A percentile compares a stretch with the other conserved stretches of the same genome.
These are phyloP conservation scores for Fusarium domesticum DNA, from an alignment of 2,329 filamentous ascomycete species.

Conservation along the genomic window DNA sequence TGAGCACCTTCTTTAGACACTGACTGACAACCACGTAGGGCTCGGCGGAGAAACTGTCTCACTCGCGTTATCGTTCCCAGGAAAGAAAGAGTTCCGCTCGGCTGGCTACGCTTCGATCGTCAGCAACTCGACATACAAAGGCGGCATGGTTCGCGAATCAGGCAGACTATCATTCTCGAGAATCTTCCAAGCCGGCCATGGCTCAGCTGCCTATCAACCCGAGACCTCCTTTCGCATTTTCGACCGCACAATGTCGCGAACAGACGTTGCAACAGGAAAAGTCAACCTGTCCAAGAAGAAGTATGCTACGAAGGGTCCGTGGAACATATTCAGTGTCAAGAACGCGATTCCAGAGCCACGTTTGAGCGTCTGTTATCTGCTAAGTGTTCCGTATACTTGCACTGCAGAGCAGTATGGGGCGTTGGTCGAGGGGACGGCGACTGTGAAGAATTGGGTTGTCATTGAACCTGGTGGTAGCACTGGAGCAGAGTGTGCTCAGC, in stretches of 20 bases:
- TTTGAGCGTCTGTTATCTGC: background rate
- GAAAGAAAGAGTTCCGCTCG: constrained; percentile 49
- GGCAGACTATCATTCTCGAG: constrained; percentile 67
- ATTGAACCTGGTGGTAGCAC: background rate
- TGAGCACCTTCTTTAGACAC: background rate
- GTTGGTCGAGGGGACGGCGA: background rate
- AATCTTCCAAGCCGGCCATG: constrained; percentile 62
- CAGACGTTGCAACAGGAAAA: constrained; percentile 53
- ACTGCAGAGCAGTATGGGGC: background rate
- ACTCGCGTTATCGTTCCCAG: constrained; percentile 52
- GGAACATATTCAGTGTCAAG: background rate
- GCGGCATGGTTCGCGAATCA: constrained; percentile 70
- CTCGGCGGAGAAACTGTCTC: constrained; percentile 66
- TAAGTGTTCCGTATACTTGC: background rate
- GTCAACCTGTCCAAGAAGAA: constrained; percentile 39
- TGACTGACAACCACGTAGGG: constrained; percentile 6
- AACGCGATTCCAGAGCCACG: background rate
- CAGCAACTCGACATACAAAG: constrained; percentile 62
- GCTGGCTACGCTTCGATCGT: constrained; percentile 69
- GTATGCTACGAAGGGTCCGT: constrained; percentile 13
- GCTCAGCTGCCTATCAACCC: constrained; percentile 57
- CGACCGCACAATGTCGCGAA: constrained; percentile 52
- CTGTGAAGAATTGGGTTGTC: background rate
- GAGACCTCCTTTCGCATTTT: constrained; percentile 54
- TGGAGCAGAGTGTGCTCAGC: background rate